phyloP scores from a whole-genome alignment of 2,329 filamentous ascomycete species.

The Calonectria ilicicola region DNA sequence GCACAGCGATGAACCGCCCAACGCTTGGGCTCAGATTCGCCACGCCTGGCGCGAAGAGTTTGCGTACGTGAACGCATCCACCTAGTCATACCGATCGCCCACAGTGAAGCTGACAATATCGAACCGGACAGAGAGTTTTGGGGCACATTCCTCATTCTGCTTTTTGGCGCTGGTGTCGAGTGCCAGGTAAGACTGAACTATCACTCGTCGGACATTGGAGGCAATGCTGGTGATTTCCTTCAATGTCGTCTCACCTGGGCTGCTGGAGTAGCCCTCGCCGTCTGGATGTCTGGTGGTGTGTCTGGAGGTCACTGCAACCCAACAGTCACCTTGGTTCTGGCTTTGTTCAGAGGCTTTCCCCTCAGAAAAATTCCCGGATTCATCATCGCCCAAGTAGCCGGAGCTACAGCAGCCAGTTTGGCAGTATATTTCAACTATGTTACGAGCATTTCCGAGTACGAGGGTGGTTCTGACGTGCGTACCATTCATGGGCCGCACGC shows the following conservation, averaged over 20 bases:
- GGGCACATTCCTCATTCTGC: conserved; percentile 6
- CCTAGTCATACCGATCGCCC: background rate
- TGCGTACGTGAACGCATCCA: background rate
- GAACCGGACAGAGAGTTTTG: background rate
- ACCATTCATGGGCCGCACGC: conserved; percentile 3
- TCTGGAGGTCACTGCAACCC: conserved; percentile 12
- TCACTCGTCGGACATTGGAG: background rate
- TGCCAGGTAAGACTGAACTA: conserved; percentile 7
- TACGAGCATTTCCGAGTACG: conserved; percentile 6
- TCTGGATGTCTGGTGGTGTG: conserved; percentile 7
- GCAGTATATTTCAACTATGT: background rate
- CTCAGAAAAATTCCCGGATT: background rate
- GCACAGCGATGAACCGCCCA: background rate
- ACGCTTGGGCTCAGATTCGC: conserved; percentile 2
- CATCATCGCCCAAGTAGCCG: background rate
- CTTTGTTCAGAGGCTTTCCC: conserved; percentile 7
- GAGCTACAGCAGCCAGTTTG: background rate
- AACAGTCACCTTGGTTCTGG: background rate
- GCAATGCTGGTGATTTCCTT: conserved; percentile 10
- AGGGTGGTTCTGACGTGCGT: conserved; percentile 1
- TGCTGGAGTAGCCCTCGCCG: background rate
- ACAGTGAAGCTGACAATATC: background rate
- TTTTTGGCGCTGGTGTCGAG: conserved; percentile 7
- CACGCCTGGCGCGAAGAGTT: conserved; percentile 13
- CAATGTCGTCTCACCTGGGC: conserved; percentile 10